These are phyloP conservation scores for Penicillium sp. DNA, from an alignment of 2,329 filamentous ascomycete species.

Conservation along the genomic window DNA sequence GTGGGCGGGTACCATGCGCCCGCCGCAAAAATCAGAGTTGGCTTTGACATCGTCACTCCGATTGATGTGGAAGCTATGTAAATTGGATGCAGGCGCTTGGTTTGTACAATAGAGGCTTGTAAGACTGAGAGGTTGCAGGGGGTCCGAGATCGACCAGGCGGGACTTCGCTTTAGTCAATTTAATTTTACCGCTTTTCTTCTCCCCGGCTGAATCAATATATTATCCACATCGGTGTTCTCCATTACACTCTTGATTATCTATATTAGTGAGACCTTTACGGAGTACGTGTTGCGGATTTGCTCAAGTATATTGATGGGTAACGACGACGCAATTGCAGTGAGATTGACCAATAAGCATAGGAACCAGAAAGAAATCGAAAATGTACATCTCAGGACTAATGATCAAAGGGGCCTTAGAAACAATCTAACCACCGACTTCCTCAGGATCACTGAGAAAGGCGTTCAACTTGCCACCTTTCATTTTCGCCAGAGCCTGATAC, in stretches of 20 bases:
- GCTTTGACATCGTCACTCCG: conserved; percentile 22
- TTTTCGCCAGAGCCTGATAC: conserved; percentile 60
- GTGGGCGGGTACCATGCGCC: conserved; percentile 37
- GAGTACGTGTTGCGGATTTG: neutral
- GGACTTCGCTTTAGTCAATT: neutral
- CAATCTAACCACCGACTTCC: conserved; percentile 1
- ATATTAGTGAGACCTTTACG: neutral
- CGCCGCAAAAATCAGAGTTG: conserved; percentile 32
- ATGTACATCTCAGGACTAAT: neutral
- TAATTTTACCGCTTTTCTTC: conserved; percentile 2
- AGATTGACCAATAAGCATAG: neutral
- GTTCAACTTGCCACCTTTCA: conserved; percentile 49
- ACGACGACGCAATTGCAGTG: neutral
- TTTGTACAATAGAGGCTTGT: neutral
- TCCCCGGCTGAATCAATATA: neutral
- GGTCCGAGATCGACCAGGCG: neutral
- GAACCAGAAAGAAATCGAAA: neutral
- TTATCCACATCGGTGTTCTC: neutral
- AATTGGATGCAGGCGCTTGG: neutral
- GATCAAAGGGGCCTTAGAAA: neutral
- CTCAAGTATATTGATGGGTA: neutral
- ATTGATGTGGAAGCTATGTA: neutral
- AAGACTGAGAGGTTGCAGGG: neutral
- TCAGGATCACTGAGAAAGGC: conserved; percentile 30
- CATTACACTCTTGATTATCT: neutral